These are phyloP conservation scores for Alternaria ethzedia DNA, from an alignment of 2,329 filamentous ascomycete species.

Conservation along the genomic window DNA sequence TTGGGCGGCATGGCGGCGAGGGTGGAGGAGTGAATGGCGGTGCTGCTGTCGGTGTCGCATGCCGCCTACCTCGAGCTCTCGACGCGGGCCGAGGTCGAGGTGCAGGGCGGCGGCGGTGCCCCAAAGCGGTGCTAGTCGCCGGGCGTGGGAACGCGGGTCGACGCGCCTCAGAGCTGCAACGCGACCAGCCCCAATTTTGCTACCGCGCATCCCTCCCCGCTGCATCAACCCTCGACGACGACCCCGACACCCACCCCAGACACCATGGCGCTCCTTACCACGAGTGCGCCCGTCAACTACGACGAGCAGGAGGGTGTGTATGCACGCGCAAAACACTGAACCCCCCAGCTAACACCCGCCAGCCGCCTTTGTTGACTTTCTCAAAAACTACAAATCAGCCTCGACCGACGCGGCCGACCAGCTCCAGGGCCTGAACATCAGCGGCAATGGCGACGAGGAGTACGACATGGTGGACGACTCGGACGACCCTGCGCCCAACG, in stretches of 20 bases:
- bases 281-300: slow-evolving; percentile 83
- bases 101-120: slow-evolving; percentile 24
- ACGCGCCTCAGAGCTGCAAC: slow-evolving; percentile 33
- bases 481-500: slow-evolving; percentile 63
- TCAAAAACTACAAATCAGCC: slow-evolving; percentile 85
- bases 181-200: slow-evolving; percentile 37
- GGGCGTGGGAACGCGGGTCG: slow-evolving; percentile 30
- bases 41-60: slow-evolving; percentile 1
- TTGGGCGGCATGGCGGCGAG: slow-evolving; percentile 45
- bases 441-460: slow-evolving; percentile 88
- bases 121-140: slow-evolving; percentile 32
- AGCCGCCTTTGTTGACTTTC: slow-evolving; percentile 87
- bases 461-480: slow-evolving; percentile 92
- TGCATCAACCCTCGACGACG: slow-evolving; percentile 11
- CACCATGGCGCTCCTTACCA: slow-evolving; percentile 84
- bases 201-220: slow-evolving; percentile 28
- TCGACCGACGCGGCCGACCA: slow-evolving; percentile 76
- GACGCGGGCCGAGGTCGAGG: slow-evolving; percentile 36
- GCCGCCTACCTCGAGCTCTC: slow-evolving; percentile 8
- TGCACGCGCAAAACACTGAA: slow-evolving; percentile 19
- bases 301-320: slow-evolving; percentile 78
- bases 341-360: slow-evolving; percentile 43
- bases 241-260: slow-evolving; percentile 16
- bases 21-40: slow-evolving; percentile 5
- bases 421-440: slow-evolving; percentile 82